Evolutionary conservation across 148 eudicot species (phyloP).

Genomic region (Chenopodium quinoa): DNA sequence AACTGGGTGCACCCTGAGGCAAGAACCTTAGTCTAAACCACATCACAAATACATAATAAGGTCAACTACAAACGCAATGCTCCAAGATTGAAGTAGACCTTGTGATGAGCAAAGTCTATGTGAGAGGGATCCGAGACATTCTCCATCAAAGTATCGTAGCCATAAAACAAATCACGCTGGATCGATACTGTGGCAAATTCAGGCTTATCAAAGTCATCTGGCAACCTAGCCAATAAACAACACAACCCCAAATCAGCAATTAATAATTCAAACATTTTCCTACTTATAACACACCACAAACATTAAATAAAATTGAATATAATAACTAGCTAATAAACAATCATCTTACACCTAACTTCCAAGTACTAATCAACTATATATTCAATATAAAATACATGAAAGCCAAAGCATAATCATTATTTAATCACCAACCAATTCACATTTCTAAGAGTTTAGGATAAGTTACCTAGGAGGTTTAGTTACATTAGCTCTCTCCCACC

Average conservation of each 20-base stretch:
- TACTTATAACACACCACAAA: background rate
- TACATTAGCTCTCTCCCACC: constrained; percentile 76
- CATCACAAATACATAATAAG: background rate
- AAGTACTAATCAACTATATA: background rate
- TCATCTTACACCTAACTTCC: constrained; percentile 4
- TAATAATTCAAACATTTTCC: too few relatives aligned
- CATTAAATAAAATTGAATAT: background rate
- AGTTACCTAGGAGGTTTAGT: constrained; percentile 73
- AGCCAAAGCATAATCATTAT: background rate
- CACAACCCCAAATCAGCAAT: constrained; percentile 11
- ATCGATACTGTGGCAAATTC: constrained; percentile 93
- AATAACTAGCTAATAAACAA: background rate
- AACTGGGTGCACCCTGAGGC: background rate
- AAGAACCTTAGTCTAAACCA: background rate
- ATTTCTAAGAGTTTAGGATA: background rate
- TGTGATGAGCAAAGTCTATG: constrained; percentile 98
- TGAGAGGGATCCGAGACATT: constrained; percentile 98
- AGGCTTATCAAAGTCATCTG: constrained; percentile 88
- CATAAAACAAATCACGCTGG: constrained; percentile 93
- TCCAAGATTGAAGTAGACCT: constrained; percentile 45
- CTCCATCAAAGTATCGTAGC: constrained; percentile 98
- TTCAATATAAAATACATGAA: background rate
- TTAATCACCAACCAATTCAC: background rate
- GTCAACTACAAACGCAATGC: background rate
- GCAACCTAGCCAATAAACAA: constrained; percentile 63